Base-by-base conservation (phyloP, 1,284 basidiomycete species). In the Mycena sp. region DNA sequence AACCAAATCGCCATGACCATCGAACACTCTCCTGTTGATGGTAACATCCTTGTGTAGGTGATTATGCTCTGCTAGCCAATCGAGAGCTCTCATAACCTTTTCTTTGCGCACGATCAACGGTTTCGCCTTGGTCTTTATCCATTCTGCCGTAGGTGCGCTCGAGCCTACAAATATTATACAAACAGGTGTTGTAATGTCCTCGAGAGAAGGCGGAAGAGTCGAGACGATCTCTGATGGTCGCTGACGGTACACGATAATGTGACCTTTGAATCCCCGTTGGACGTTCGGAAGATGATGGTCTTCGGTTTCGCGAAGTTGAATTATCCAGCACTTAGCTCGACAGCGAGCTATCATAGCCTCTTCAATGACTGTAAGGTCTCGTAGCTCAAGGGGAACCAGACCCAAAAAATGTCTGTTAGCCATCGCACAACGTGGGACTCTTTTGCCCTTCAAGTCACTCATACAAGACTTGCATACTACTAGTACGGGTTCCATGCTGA, bases 221-320 rank as follows among this genome's bases (percentile, higher is more conserved):
- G 32, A 51, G 1, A 68, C 65, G 25, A 80, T 37, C 7, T 40
- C 32, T 0, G 67, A 67, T 2, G 77, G 72, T 6, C 63, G 53
- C 58, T 80, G 77, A 2, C 77, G 78, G 65, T 73, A 78, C 6
- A 79, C 67, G n/a, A 81, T 76, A 10, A 77, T 69, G 65, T 80
- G 72, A 0, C 79, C 79, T 61, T 69, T 70, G 9, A 78, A 17
- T 6, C 71, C 78, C 6, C 71, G 58, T 57, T 80, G 78, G 0
- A 40, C 40, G 57, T 40, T 59, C 4, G 57, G 58, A 10, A 63
- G 5, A n/a, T 10, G 10, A 10, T 19, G 23, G 12, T 50, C 45
- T 25, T 66, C 50, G 12, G 6, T 3, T 11, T 70, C 69, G 23
- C 70, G 61, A 17, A 76, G 43, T 29, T 75, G 70, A 5, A 75